A percentile compares a stretch with the other conserved stretches of the same genome.
Evolutionary conservation across 768 basidiomycete species (phyloP).

Genomic region (Hortiboletus flavorubellus): DNA sequence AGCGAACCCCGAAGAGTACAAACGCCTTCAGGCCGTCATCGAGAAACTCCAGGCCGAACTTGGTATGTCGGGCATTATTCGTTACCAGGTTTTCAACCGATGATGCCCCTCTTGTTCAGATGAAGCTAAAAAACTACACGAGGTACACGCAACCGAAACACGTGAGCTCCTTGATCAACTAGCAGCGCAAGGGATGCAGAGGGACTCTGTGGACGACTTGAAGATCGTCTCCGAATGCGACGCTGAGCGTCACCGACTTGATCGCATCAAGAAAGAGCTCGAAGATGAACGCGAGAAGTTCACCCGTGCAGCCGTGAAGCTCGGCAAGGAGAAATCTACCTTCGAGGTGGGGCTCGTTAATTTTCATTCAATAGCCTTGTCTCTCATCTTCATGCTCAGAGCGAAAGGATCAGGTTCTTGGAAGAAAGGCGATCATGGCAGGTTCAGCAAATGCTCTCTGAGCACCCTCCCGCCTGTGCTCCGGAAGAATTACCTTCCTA

Average conservation of each 20-base stretch:
- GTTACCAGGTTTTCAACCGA: conserved; percentile 10
- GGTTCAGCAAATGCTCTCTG: conserved; percentile 57
- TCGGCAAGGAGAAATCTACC: conserved; percentile 61
- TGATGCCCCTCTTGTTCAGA: conserved; percentile 31
- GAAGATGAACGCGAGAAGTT: conserved; percentile 64
- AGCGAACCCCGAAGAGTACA: conserved; percentile 41
- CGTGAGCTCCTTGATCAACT: conserved; percentile 57
- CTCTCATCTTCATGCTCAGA: conserved; percentile 36
- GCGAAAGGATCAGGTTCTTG: conserved; percentile 54
- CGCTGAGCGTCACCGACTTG: conserved; percentile 52
- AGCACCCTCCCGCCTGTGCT: conserved; percentile 43
- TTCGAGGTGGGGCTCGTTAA: conserved; percentile 54
- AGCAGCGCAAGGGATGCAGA: conserved; percentile 36
- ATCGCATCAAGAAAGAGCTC: conserved; percentile 51
- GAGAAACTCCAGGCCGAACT: conserved; percentile 53
- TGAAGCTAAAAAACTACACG: conserved; percentile 45
- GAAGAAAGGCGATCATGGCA: conserved; percentile 79
- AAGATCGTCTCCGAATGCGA: conserved; percentile 52
- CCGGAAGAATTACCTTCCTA: conserved; percentile 23
- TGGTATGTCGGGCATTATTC: conserved; percentile 37
- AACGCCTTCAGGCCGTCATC: conserved; percentile 50
- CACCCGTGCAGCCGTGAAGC: conserved; percentile 56
- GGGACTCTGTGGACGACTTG: conserved; percentile 41
- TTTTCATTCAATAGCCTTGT: not conserved
- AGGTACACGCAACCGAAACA: conserved; percentile 41